phyloP scores from a whole-genome alignment of 1,284 basidiomycete genomes.

The Marasmius fiardii region DNA sequence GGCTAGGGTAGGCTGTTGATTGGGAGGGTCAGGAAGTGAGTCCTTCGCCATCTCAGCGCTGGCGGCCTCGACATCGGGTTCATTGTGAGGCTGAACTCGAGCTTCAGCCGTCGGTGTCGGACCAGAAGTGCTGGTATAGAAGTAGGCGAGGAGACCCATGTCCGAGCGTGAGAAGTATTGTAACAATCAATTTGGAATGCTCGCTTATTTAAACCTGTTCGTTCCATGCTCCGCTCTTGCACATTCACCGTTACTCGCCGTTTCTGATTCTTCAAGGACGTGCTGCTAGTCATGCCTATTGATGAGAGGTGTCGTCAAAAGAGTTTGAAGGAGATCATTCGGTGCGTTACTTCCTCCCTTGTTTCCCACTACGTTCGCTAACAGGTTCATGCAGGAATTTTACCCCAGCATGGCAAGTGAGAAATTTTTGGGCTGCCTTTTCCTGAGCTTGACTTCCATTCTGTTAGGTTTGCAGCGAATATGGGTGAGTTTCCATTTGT shows the following conservation, averaged over 20 bases:
- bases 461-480: slow-evolving; percentile 13
- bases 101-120: background rate
- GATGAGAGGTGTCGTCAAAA: slow-evolving; percentile 1
- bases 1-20: slow-evolving; percentile 5
- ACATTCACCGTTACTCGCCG: background rate
- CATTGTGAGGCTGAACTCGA: background rate
- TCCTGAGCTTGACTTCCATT: background rate
- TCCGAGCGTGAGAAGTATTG: background rate
- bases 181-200: slow-evolving; percentile 1
- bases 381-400: slow-evolving; percentile 10
- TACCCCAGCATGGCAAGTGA: slow-evolving; percentile 13
- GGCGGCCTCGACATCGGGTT: slow-evolving; percentile 2
- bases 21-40: background rate
- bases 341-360: slow-evolving; percentile 7
- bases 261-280: background rate
- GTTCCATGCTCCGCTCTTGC: background rate
- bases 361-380: background rate
- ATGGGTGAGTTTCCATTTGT: slow-evolving; percentile 42
- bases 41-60: background rate
- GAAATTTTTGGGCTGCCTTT: background rate
- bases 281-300: slow-evolving; percentile 5
- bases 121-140: slow-evolving; percentile 3
- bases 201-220: background rate
- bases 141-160: slow-evolving; percentile 16
- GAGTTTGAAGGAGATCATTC: slow-evolving; percentile 13